Percentiles rank a stretch among this genome's conserved stretches.
phyloP scores from a whole-genome alignment of 73 alveolate species.

The Paramecium pentaurelia region DNA sequence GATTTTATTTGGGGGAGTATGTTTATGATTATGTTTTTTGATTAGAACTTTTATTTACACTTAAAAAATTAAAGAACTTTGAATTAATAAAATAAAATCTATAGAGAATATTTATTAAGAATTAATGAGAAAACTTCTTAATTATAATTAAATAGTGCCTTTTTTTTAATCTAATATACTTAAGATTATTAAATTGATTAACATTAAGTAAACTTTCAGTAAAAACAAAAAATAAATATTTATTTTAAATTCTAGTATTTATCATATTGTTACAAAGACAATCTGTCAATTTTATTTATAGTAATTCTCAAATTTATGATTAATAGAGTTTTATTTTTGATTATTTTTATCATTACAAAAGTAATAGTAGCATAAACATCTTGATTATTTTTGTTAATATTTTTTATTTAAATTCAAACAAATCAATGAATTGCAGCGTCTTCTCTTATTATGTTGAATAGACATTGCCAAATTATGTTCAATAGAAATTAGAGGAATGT shows the following conservation, averaged over 20 bases:
- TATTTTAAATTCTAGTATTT: too few species aligned
- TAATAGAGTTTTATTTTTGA: background rate
- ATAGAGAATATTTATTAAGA: too few species aligned
- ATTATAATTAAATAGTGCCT: background rate
- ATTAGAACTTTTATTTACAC: too few species aligned
- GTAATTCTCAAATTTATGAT: background rate
- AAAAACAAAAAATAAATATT: too few species aligned
- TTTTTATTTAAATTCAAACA: conserved; percentile 4
- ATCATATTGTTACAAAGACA: background rate
- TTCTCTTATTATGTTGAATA: background rate
- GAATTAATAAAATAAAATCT: too few species aligned
- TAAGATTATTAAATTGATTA: background rate
- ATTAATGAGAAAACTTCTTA: background rate
- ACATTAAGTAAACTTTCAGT: background rate
- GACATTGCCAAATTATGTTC: background rate
- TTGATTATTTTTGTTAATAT: background rate
- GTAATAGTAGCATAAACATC: background rate
- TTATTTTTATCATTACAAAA: background rate
- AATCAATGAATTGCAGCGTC: background rate
- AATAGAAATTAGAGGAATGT: background rate
- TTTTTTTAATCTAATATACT: too few species aligned
- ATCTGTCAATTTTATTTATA: background rate
- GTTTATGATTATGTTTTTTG: too few species aligned
- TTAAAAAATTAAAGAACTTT: too few species aligned
- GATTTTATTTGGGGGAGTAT: too few species aligned